Conservation (phyloP, 2,329 filamentous ascomycete genomes). For the Aspergillus sp. region DNA sequence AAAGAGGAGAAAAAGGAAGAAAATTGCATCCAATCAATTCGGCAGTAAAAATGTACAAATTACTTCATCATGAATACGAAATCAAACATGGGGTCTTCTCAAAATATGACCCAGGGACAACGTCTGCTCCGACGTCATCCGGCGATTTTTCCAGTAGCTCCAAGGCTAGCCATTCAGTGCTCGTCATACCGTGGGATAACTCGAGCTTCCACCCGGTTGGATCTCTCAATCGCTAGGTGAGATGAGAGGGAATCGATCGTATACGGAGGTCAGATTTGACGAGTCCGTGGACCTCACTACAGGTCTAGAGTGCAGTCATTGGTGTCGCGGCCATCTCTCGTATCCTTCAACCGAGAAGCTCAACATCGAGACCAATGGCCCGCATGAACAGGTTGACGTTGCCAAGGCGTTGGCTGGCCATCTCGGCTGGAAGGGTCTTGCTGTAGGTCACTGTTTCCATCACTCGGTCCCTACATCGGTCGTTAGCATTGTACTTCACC, state of each 20-base stretch:
- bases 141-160: no score
- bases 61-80: background rate
- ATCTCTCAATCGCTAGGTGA: no score
- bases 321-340: background rate
- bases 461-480: constrained; percentile 66
- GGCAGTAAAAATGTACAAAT: background rate
- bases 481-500: constrained; percentile 14
- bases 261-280: background rate
- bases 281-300: background rate
- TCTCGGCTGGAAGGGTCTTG: constrained; percentile 83
- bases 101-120: background rate
- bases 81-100: background rate
- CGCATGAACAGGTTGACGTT: constrained; percentile 99
- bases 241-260: background rate
- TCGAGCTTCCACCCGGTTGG: no score
- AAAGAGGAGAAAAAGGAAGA: background rate
- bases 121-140: background rate
- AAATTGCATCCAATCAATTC: background rate
- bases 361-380: constrained; percentile 96
- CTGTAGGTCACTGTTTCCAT: constrained; percentile 89
- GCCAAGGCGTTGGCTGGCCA: constrained; percentile 76
- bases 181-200: no score
- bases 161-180: no score
- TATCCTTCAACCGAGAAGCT: constrained; percentile 56
- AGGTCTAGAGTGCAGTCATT: background rate